These are phyloP conservation scores for Sanguinoderma infundibulare DNA, from an alignment of 1,284 basidiomycete genomes.

Conservation along the genomic window DNA sequence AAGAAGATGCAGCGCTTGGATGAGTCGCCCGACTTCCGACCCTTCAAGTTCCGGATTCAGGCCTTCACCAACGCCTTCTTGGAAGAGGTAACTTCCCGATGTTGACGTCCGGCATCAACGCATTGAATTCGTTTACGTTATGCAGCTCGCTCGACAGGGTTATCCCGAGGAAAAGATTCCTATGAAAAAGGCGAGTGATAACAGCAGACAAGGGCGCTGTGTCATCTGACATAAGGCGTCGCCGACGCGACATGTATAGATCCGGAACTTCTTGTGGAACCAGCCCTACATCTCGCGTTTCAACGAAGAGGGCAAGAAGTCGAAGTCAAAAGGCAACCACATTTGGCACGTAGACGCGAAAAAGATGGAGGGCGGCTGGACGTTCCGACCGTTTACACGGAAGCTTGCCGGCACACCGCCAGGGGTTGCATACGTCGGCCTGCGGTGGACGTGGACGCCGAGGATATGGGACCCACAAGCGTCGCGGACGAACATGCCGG, in stretches of 20 bases:
- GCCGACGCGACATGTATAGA: conserved; percentile 48
- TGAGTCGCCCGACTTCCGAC: conserved; percentile 95
- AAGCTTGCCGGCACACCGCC: conserved; percentile 85
- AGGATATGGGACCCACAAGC: conserved; percentile 98
- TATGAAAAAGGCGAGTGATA: conserved; percentile 77
- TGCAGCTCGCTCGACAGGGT: conserved; percentile 75
- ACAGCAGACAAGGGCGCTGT: conserved; percentile 5
- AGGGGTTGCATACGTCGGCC: conserved; percentile 80
- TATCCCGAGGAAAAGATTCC: conserved; percentile 87
- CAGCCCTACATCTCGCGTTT: conserved; percentile 94
- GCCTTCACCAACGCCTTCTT: conserved; percentile 98
- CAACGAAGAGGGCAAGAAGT: conserved; percentile 99
- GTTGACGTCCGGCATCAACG: conserved; percentile 12
- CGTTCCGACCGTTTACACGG: conserved; percentile 90
- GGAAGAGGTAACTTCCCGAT: conserved; percentile 70
- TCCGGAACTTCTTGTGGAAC: conserved; percentile 97
- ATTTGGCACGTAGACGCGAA: conserved; percentile 99
- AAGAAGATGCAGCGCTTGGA: conserved; percentile 97
- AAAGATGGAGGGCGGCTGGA: conserved; percentile 83
- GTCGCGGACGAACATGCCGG: conserved; percentile 78
- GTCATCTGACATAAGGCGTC: conserved; percentile 22
- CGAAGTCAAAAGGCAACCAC: conserved; percentile 99
- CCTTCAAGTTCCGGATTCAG: conserved; percentile 99
- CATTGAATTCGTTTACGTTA: conserved; percentile 18
- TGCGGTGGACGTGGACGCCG: conserved; percentile 92